These are phyloP conservation scores for Sarocladium strictum DNA, from an alignment of 2,329 filamentous ascomycete genomes.

Conservation along the genomic window DNA sequence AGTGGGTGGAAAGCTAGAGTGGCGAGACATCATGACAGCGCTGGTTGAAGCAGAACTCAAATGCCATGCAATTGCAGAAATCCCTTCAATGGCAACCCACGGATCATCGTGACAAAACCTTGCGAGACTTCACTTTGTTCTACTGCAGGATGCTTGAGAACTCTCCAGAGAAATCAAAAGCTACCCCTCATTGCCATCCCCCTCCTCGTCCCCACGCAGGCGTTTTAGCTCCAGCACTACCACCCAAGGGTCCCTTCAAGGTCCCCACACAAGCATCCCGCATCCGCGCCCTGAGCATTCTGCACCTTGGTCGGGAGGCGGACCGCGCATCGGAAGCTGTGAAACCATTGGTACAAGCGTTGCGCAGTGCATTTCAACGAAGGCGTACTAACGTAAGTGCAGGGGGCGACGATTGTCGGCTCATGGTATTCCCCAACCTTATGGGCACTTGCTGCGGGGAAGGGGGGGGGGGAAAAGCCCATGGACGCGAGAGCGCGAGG, in stretches of 20 bases:
- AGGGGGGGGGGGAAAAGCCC: neutral
- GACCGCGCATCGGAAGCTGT: conserved; percentile 6
- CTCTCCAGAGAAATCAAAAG: no score
- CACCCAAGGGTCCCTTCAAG: neutral
- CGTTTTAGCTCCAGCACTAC: neutral
- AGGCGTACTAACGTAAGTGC: neutral
- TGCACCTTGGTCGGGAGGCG: neutral
- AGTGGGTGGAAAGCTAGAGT: no score
- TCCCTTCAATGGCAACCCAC: no score
- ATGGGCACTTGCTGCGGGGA: neutral
- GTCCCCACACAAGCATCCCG: conserved; percentile 4
- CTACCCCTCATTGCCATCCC: neutral
- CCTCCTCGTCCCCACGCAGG: neutral
- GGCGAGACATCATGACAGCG: no score
- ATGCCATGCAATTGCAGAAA: no score
- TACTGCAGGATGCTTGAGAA: no score
- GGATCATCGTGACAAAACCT: no score
- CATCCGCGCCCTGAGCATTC: conserved; percentile 4
- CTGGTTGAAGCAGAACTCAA: no score
- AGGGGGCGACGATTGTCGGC: neutral
- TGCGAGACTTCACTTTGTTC: no score
- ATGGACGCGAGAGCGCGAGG: conserved; percentile 3
- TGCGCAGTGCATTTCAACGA: neutral
- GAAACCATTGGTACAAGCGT: neutral
- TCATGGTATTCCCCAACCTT: neutral